Evolutionary conservation across 1,139 yeast genomes (phyloP), one percentile per base, ranked within the genome.

Genomic region (Hemisphaericaspora xylanilytica): DNA sequence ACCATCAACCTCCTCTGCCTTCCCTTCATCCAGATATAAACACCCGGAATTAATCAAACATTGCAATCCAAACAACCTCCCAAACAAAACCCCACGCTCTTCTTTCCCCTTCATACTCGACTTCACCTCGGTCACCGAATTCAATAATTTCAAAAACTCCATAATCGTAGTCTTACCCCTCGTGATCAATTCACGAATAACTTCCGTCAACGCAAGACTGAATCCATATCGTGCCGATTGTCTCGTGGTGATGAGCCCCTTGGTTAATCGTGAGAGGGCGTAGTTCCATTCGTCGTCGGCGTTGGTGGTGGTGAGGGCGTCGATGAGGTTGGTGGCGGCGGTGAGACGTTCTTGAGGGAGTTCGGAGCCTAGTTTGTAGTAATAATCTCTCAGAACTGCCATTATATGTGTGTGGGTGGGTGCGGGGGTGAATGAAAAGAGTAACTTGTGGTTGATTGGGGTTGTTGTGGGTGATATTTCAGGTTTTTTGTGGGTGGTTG

Each of bases 171-270:
- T 49, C 11, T 49, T 50, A 1, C 50, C 33, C 11, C 56, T 55
- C 5, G 58, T 51, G 5, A 68, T 54, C n/a, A 75, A 59, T 37
- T 77, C 66, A 16, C 83, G 70, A 16, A 81, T 65, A 2, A 88
- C 69, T 58, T 92, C 97, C 1, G 92, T 80, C 33, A 92, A 65
- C 30, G 96, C 94, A 75, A 88, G 78, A 3, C 96, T 86, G 52
- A 85, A 90, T 2, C 98, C 98, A 31, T 86, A 65, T 41, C 97
- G 68, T 1, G 96, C 95, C 35, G 89, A 74, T 32, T 86, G 95
- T 53, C 94, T 76, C 14, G 89, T 76, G 10, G 96, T 85, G 8
- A 87, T 73, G 33, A 92, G 68, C 35, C 97, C 97, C 49, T 81
- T 82, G 42, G 87, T 73, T 44, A 92, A 69, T 53, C 97, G 74